Evolutionary conservation across 495 filamentous ascomycete genomes (phyloP).

Genomic region (Xylaria intraflava): DNA sequence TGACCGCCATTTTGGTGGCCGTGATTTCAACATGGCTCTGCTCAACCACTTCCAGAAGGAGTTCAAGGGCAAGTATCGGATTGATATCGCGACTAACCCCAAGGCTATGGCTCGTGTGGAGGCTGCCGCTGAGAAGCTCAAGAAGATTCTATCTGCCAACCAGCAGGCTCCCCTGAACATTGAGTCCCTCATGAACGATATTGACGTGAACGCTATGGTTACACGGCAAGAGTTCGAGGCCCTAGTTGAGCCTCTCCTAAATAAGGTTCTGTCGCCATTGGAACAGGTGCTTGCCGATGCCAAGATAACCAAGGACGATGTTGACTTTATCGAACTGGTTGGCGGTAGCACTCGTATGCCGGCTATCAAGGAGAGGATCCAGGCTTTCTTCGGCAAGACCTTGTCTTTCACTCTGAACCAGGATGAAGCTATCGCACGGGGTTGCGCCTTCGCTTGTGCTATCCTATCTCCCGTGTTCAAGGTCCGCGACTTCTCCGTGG

Average conservation of each 20-base stretch:
- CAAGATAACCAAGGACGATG: constrained; percentile 81
- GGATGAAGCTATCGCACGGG: constrained; percentile 94
- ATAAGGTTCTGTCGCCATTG: constrained; percentile 62
- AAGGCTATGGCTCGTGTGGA: constrained; percentile 84
- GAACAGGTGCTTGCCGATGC: constrained; percentile 91
- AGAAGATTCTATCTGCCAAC: constrained; percentile 98
- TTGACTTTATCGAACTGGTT: constrained; percentile 89
- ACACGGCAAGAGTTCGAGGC: constrained; percentile 93
- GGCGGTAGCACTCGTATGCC: constrained; percentile 95
- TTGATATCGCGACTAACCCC: constrained; percentile 79
- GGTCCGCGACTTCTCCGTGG: constrained; percentile 93
- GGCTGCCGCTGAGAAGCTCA: constrained; percentile 89
- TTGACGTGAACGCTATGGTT: constrained; percentile 81
- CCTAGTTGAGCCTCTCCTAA: constrained; percentile 78
- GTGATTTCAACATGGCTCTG: constrained; percentile 91
- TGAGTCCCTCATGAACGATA: constrained; percentile 97
- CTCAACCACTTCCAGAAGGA: constrained; percentile 92
- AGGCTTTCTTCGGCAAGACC: constrained; percentile 81
- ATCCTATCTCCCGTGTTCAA: constrained; percentile 98
- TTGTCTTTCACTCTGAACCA: constrained; percentile 98
- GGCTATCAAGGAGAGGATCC: constrained; percentile 81
- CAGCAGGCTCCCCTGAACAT: constrained; percentile 91
- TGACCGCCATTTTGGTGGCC: constrained; percentile 95
- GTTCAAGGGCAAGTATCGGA: constrained; percentile 88
- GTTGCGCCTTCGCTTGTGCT: constrained; percentile 95